Evolutionary conservation across 2,329 filamentous ascomycete genomes (phyloP).

Genomic region (Bipolaris bicolor): DNA sequence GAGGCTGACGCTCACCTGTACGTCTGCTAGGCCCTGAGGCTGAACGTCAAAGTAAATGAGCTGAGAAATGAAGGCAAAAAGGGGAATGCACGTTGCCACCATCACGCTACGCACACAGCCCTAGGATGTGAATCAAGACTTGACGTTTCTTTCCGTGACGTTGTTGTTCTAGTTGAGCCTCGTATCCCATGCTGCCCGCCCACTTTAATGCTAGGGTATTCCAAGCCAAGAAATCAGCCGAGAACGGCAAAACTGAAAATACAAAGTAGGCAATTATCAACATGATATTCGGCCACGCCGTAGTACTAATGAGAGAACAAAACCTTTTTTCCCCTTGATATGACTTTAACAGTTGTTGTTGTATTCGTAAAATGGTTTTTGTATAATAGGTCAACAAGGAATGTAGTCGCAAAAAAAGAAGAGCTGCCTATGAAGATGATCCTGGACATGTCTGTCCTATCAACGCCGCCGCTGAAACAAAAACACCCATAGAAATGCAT

Average conservation of each 20-base stretch:
- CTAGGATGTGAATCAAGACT: background rate
- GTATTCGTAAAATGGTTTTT: slow-evolving; percentile 8
- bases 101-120: background rate
- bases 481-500: slow-evolving; percentile 24
- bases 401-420: slow-evolving; percentile 5
- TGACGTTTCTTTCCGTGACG: background rate
- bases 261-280: slow-evolving; percentile 1
- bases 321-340: background rate
- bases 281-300: background rate
- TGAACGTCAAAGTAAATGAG: background rate
- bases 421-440: slow-evolving; percentile 4
- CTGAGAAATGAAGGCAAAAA: background rate
- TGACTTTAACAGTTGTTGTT: slow-evolving; percentile 1
- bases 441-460: slow-evolving; percentile 10
- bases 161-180: background rate
- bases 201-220: background rate
- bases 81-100: background rate
- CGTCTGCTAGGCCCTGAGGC: background rate
- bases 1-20: background rate
- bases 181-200: background rate
- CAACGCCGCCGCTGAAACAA: slow-evolving; percentile 14
- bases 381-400: slow-evolving; percentile 13
- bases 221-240: background rate
- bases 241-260: background rate
- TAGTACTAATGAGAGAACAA: background rate